Base-by-base conservation (phyloP, 129 eudicot species). In the Artemisia annua region DNA sequence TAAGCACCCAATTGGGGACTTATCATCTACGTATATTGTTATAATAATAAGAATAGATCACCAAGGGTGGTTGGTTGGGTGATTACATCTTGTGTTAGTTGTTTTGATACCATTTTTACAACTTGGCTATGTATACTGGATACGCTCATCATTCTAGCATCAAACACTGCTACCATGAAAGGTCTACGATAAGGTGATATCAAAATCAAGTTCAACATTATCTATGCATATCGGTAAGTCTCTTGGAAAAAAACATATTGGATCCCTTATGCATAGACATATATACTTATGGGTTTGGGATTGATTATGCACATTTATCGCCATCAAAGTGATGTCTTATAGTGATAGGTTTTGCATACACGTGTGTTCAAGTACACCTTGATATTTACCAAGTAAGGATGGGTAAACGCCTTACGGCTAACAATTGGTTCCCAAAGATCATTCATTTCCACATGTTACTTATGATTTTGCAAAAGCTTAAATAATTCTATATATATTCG, bases 181-280 rank as follows among this genome's bases (percentile, higher is more conserved):
- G 77, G 61, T 44, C 6, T 65, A 2, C 3, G 2, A 26, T 64
- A 39, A 71, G 65, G 28, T 30, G 11, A 61, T 0, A 74, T 66
- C 26, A 66, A 26, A 59, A 15, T 65, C 28, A 22, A 32, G 44
- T 65, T 79, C 69, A 72, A 30, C 30, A 39, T 56, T 56, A 26
- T 79, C 61, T 79, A 79, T 57, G 61, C 83, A 15, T 79, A 72
- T 56, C 69, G 83, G 83, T 79, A 79, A 18, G 11, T 78, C 55
- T 24, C 43, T 26, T 26, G 28, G 3, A 2, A 26, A 26, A 20
- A 20, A 20, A 48, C 2, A 63, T 15, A 26, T 5, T 8, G 8
- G 28, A 2, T 26, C 28, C 28, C 28, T 3, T 26, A 26, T 26
- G 28, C 28, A 26, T 26, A 26, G 4, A 26, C 28, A 26, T 26